Evolutionary conservation across 1,139 yeast species (phyloP), one percentile per base, ranked within the genome.

Genomic region (Yamadazyma siamensis): DNA sequence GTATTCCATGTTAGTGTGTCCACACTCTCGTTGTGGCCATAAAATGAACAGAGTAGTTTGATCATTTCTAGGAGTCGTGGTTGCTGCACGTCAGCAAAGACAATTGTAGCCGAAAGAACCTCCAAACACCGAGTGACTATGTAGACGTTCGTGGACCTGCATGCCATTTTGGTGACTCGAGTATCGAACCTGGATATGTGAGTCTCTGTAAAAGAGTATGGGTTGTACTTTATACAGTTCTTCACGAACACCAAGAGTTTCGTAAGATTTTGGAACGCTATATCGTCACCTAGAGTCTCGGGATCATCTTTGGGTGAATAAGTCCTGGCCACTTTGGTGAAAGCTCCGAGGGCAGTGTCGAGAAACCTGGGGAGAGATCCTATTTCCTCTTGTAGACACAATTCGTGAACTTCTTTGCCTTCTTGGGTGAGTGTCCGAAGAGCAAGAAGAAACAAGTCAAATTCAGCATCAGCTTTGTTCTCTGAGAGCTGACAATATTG

Each of bases 391-490:
- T 71, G 69, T 12, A 76, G 63, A 32, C 75, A 68, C 30, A 79
- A 65, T 28, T 78, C 85, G 34, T 71, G 72, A 27, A 81, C 58
- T 32, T 79, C 78, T 26, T 70, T 60, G 0, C 94, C 94, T 38
- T 75, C 65, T 23, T 69, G 65, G 0, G 94, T 77, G 27, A 86
- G 60, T 0, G 55, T 49, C 21, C 55, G 54, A 25, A 86, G 50
- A 4, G 83, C 80, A 10, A 52, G 47, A 11, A 85, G 49, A 32
- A 79, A 77, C 12, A 72, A 47, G 27, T 73, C 77, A 43, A 79
- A 71, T 25, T 72, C 73, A 0, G 61, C 59, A 50, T 83, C 94
- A 5, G 62, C 26, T 13, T 35, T 44, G 6, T 37, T 31, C 6
- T 43, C 52, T 8, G 40, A 37, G 12, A 55, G 32, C 20, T 39